These are phyloP conservation scores for Chaetomiaceae sp. DNA, from an alignment of 2,329 filamentous ascomycete species.

Conservation along the genomic window DNA sequence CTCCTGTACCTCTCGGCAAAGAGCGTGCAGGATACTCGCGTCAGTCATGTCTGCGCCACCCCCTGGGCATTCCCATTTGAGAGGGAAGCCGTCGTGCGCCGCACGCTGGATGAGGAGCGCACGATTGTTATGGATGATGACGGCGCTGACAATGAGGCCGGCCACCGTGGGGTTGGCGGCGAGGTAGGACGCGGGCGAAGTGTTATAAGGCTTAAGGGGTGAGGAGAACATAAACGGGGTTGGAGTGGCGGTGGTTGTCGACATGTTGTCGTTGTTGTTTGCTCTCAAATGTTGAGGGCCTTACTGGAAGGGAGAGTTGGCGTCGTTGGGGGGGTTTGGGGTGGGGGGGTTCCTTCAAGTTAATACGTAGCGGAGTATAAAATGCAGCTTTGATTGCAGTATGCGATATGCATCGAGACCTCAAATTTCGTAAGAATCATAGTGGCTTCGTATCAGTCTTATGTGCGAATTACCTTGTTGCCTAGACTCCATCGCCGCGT, in stretches of 20 bases:
- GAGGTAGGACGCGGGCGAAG: slow-evolving; percentile 10
- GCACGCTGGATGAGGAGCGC: slow-evolving; percentile 25
- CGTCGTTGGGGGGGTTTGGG: too few relatives aligned
- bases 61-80: slow-evolving; percentile 23
- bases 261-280: background rate
- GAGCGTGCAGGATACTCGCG: slow-evolving; percentile 11
- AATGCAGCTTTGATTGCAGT: too few relatives aligned
- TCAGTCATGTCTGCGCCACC: slow-evolving; percentile 20
- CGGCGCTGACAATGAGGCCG: slow-evolving; percentile 19
- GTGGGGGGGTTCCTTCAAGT: too few relatives aligned
- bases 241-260: background rate
- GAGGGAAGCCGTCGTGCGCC: slow-evolving; percentile 22
- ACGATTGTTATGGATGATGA: slow-evolving; percentile 13
- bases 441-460: too few relatives aligned
- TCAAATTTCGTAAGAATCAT: too few relatives aligned
- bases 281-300: too few relatives aligned
- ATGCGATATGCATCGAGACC: too few relatives aligned
- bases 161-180: slow-evolving; percentile 10
- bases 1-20: slow-evolving; percentile 20
- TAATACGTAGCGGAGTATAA: too few relatives aligned
- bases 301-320: too few relatives aligned
- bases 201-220: slow-evolving; percentile 8
- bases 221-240: background rate
- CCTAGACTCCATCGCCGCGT: too few relatives aligned
- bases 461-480: too few relatives aligned